These are phyloP conservation scores for Saccharomycopsis sp. DNA, from an alignment of 805 yeast species.

Conservation along the genomic window DNA sequence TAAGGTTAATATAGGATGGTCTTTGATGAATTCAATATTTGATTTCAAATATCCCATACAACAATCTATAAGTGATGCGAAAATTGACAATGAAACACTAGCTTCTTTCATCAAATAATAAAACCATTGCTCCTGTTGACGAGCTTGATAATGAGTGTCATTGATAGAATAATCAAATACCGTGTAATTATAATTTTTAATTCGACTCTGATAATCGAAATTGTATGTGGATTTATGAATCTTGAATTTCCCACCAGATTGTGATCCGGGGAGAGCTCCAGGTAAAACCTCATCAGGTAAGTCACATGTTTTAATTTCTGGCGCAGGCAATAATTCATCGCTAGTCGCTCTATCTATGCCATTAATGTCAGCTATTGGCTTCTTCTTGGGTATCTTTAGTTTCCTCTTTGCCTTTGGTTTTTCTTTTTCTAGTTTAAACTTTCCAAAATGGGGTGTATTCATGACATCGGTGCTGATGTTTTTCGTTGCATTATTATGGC, in stretches of 20 bases:
- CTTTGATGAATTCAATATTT: too few relatives aligned
- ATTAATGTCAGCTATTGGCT: too few relatives aligned
- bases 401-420: too few relatives aligned
- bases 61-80: neutral
- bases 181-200: neutral
- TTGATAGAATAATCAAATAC: slow-evolving; percentile 2
- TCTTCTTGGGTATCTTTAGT: too few relatives aligned
- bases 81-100: neutral
- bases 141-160: neutral
- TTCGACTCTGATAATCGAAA: neutral
- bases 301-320: too few relatives aligned
- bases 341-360: too few relatives aligned
- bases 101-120: neutral
- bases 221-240: neutral
- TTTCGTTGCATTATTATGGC: neutral
- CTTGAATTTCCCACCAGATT: too few relatives aligned
- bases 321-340: too few relatives aligned
- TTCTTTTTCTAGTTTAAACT: slow-evolving; percentile 1
- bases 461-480: neutral
- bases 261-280: too few relatives aligned
- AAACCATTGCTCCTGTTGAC: neutral
- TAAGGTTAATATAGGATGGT: neutral
- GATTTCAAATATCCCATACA: neutral
- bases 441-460: slow-evolving; percentile 1
- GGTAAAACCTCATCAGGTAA: too few relatives aligned